Percentiles rank a stretch among this genome's conserved stretches.
These are phyloP conservation scores for Coniochaeta sp. DNA, from an alignment of 2,329 filamentous ascomycete species.

Conservation along the genomic window DNA sequence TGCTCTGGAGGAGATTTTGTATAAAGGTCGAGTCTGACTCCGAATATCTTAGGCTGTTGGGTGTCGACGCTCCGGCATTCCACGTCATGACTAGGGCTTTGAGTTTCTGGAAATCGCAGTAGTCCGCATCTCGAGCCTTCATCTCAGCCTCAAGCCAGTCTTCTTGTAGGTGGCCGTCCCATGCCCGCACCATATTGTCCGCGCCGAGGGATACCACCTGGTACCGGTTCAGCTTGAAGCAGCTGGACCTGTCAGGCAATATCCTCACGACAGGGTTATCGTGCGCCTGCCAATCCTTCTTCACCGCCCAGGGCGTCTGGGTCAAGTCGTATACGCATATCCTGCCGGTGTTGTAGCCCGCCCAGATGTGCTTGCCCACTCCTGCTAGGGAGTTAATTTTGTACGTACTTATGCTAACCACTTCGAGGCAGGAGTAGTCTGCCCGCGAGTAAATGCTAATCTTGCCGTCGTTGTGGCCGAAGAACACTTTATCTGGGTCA, in stretches of 20 bases:
- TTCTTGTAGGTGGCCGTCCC: constrained; percentile 89
- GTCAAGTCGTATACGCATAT: constrained; percentile 86
- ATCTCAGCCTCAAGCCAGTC: constrained; percentile 92
- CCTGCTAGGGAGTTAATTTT: constrained; percentile 86
- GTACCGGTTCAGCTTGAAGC: constrained; percentile 75
- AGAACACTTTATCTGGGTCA: constrained; percentile 72
- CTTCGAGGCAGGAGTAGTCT: constrained; percentile 68
- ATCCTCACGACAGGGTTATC: constrained; percentile 74
- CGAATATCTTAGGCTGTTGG: constrained; percentile 66
- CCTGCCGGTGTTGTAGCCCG: constrained; percentile 89
- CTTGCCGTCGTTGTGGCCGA: constrained; percentile 91
- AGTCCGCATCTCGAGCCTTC: constrained; percentile 74
- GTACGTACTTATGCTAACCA: constrained; percentile 84
- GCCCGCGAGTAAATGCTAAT: constrained; percentile 82
- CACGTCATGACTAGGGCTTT: constrained; percentile 80
- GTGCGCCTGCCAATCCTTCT: constrained; percentile 94
- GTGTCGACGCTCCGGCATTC: constrained; percentile 97
- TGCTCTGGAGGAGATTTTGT: constrained; percentile 67
- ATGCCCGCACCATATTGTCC: constrained; percentile 75
- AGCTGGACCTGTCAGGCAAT: constrained; percentile 68
- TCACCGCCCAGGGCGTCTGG: constrained; percentile 75
- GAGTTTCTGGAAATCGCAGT: constrained; percentile 78
- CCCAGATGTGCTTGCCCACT: constrained; percentile 80
- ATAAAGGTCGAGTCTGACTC: constrained; percentile 71
- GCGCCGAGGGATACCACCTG: constrained; percentile 83